phyloP scores from a whole-genome alignment of 306 rosid genomes.

The Cucurbita pepo region DNA sequence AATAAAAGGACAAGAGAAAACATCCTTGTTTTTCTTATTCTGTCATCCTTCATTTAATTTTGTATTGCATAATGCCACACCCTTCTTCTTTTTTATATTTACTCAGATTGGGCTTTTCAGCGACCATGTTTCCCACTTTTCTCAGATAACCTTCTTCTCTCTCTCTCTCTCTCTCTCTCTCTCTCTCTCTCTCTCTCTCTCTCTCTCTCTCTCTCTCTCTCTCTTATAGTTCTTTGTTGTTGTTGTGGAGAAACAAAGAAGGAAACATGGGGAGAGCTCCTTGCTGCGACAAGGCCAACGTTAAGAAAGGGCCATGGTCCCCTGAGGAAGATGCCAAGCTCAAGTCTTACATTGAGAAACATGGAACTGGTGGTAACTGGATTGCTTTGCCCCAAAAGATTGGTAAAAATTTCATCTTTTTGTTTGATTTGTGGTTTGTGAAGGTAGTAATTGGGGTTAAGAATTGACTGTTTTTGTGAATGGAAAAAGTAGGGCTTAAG shows the following conservation, averaged over 20 bases:
- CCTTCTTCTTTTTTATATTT: not conserved
- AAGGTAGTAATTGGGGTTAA: not conserved
- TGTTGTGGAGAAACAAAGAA: not conserved
- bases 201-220: not conserved
- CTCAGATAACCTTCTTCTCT: not conserved
- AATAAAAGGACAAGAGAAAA: constrained; percentile 1
- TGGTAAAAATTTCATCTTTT: constrained; percentile 7
- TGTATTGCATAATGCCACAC: not conserved
- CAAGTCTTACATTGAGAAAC: constrained; percentile 44
- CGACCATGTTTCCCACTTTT: not conserved
- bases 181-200: not conserved
- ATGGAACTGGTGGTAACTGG: constrained; percentile 59
- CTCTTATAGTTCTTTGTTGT: not conserved
- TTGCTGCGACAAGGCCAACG: constrained; percentile 64
- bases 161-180: not conserved
- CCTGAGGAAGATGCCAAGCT: constrained; percentile 50
- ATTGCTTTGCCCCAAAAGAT: constrained; percentile 54
- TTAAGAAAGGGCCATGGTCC: constrained; percentile 61
- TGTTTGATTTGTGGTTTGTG: not conserved
- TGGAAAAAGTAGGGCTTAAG: constrained; percentile 26
- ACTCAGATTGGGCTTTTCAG: constrained; percentile 4
- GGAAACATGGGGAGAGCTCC: constrained; percentile 46
- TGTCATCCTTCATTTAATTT: not conserved
- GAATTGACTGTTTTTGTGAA: not conserved
- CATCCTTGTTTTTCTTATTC: not conserved